Base-by-base conservation (phyloP, 805 yeast species). In the Wickerhamomyces rabaulensis region DNA sequence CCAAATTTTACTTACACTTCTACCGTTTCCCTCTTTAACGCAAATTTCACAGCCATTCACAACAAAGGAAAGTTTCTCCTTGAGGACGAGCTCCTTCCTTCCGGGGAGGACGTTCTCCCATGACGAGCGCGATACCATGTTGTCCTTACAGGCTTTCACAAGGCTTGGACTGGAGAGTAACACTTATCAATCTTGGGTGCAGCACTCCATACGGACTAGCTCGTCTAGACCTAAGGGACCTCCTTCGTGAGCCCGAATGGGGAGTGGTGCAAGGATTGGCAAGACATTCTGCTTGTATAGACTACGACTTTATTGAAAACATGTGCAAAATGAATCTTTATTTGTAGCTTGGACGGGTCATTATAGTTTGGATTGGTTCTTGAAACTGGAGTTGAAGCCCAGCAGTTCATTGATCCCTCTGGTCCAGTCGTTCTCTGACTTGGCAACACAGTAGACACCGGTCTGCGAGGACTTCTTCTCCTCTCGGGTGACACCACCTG, bases 401-500 rank as follows among this genome's bases (percentile, higher is more conserved):
- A 91, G 66, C 48, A 91, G 73, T 55, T 87, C 91, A 58, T 91
- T 92, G 46, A 92, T 81, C 29, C 95, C 96, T 48, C 77, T 78
- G 2, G 91, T 90, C 98, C 98, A 92, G 61, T 92, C 97, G 53
- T 85, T 84, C 51, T 83, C 88, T 8, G 84, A 75, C 49, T 81
- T 76, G 0, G 96, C 87, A 4, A 92, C 83, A 66, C 97, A 91
- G 82, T 94, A 90, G 15, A 91, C 81, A 1, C 96, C 96, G 13
- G 74, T 68, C 19, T 66, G 63, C 22, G 52, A 58, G 33, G 49
- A 17, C 17, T 53, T 51, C 35, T 53, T 49, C 37, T 52, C 59
- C 41, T 42, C 40, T 3, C 40, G 21, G 1, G 52, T 15, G 50
- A 53, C 40, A 52, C 41, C 57, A 25, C 47, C 49, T 27, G 58